A percentile compares a stretch with the other conserved stretches of the same genome.
Evolutionary conservation across 805 yeast species (phyloP).

Genomic region (Pichia heedii): DNA sequence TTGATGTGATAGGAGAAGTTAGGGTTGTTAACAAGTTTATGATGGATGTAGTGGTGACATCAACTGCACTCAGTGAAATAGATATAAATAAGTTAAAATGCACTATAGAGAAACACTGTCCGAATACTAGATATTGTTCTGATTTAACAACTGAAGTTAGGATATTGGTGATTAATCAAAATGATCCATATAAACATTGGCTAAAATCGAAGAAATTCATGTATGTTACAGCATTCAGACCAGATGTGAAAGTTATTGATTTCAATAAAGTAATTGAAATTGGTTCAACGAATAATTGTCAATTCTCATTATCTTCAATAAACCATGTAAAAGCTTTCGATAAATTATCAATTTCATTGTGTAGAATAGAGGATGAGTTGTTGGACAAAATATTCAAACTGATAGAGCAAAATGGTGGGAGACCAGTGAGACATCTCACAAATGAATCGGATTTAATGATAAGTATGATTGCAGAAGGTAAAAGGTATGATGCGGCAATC

Average conservation of each 20-base stretch:
- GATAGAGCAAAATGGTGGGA: conserved; percentile 39
- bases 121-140: conserved; percentile 14
- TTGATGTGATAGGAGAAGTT: no score
- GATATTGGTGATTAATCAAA: conserved; percentile 19
- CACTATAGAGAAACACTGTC: conserved; percentile 10
- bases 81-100: conserved; percentile 13
- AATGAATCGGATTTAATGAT: conserved; percentile 36
- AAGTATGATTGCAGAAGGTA: conserved; percentile 43
- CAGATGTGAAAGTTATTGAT: conserved; percentile 48
- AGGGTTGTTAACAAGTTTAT: no score
- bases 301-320: background rate
- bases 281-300: background rate
- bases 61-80: conserved; percentile 18
- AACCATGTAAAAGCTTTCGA: conserved; percentile 34
- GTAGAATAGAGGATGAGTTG: conserved; percentile 18
- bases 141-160: conserved; percentile 23
- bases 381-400: conserved; percentile 22
- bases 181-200: conserved; percentile 17
- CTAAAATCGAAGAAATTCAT: conserved; percentile 42
- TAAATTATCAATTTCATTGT: conserved; percentile 33
- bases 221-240: conserved; percentile 39
- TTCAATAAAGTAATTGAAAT: conserved; percentile 32
- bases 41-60: conserved; percentile 15
- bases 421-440: conserved; percentile 40
- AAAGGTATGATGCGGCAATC: conserved; percentile 41